Conservation (phyloP, 139 green algal genomes). For the Auxenochlorella protothecoides region DNA sequence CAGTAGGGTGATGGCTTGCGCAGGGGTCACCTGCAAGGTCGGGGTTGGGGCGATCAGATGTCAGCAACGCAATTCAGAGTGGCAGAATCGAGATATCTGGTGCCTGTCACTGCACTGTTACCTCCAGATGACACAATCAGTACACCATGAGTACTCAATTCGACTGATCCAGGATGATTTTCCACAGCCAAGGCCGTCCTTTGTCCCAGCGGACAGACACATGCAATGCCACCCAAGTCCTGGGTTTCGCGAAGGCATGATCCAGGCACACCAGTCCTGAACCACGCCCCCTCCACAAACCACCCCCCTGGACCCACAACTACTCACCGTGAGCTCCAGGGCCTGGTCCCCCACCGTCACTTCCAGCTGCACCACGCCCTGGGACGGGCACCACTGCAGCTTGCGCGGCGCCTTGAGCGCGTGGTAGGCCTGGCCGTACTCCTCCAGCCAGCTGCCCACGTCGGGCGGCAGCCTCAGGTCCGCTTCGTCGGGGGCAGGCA, state of each 20-base stretch:
- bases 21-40: slow-evolving; percentile 44
- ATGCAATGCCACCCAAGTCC: not conserved
- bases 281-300: too few relatives aligned
- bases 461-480: slow-evolving; percentile 40
- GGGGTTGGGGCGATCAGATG: not conserved
- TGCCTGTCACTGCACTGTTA: too few relatives aligned
- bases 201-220: too few relatives aligned
- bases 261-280: not conserved
- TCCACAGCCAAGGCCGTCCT: too few relatives aligned
- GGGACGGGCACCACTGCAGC: slow-evolving; percentile 63
- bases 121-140: too few relatives aligned
- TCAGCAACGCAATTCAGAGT: not conserved
- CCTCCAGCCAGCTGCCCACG: slow-evolving; percentile 19
- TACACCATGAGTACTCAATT: too few relatives aligned
- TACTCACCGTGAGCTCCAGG: slow-evolving; percentile 36
- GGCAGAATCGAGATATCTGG: too few relatives aligned
- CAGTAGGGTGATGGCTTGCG: slow-evolving; percentile 70
- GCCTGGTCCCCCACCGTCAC: slow-evolving; percentile 34
- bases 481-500: slow-evolving; percentile 21
- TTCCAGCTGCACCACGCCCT: slow-evolving; percentile 68
- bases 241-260: not conserved
- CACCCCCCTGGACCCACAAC: not conserved
- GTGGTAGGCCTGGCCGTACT: slow-evolving; percentile 47
- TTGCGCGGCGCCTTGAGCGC: slow-evolving; percentile 77
- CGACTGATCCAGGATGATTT: too few relatives aligned